phyloP scores from a whole-genome alignment of 202 grass and related monocot species.

The Digitaria exilis region DNA sequence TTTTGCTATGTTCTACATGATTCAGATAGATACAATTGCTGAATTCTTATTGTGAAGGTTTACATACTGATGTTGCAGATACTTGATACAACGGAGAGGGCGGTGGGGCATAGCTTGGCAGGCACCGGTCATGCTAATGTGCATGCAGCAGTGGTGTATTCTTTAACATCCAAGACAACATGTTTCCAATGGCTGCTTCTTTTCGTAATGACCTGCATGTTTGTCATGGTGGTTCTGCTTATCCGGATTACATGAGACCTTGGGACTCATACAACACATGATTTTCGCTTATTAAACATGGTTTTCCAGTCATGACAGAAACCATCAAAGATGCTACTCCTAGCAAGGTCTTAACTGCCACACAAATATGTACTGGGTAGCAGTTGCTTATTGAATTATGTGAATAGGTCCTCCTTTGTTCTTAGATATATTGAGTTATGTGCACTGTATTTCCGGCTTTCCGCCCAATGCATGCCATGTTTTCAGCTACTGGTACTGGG shows the following conservation, averaged over 20 bases:
- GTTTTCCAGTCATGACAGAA: neutral
- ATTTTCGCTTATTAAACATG: neutral
- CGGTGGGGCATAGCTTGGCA: conserved; percentile 61
- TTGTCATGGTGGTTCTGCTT: conserved; percentile 70
- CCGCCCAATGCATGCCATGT: neutral
- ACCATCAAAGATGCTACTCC: neutral
- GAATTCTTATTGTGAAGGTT: neutral
- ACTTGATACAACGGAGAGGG: conserved; percentile 59
- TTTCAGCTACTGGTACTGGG: neutral
- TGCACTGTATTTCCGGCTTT: neutral
- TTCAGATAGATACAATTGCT: neutral
- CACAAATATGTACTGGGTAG: neutral
- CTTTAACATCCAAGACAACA: conserved; percentile 45
- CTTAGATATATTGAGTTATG: neutral
- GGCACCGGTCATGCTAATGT: conserved; percentile 48
- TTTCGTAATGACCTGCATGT: conserved; percentile 52
- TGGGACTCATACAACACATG: neutral
- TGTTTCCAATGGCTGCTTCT: conserved; percentile 63
- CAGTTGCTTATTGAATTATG: neutral
- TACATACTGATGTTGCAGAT: conserved; percentile 31
- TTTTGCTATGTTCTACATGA: neutral
- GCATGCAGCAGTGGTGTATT: conserved; percentile 44
- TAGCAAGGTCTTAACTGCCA: neutral
- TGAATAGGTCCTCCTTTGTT: neutral
- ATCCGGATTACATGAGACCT: conserved; percentile 49